These are phyloP conservation scores for Diplodia intermedia DNA, from an alignment of 2,329 filamentous ascomycete genomes.

Conservation along the genomic window DNA sequence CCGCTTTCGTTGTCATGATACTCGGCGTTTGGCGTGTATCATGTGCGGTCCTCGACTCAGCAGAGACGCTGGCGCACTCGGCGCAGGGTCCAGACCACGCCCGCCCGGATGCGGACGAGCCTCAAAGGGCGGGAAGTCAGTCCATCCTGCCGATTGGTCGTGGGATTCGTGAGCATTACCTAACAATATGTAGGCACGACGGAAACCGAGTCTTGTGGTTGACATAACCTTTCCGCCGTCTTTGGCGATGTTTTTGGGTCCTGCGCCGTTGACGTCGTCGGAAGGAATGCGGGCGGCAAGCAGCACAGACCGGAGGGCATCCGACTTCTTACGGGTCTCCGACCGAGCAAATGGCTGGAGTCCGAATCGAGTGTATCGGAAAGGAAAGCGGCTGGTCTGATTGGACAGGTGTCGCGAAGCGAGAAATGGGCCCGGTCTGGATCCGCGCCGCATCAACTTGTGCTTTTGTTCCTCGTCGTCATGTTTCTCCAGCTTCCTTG, in stretches of 20 bases:
- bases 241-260: not conserved
- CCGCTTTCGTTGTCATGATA: not conserved
- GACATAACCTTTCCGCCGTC: not conserved
- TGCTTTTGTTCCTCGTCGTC: not conserved
- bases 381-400: slow-evolving; percentile 4
- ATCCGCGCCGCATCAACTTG: not conserved
- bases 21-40: not conserved
- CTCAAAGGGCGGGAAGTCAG: not conserved
- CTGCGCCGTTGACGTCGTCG: not conserved
- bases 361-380: not conserved
- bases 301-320: not conserved
- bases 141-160: not conserved
- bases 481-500: not conserved
- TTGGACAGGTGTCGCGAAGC: slow-evolving; percentile 7
- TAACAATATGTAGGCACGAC: not conserved
- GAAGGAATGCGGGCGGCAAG: not conserved
- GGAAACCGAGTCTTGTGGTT: not conserved
- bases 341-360: not conserved
- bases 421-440: slow-evolving; percentile 22
- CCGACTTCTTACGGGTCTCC: not conserved
- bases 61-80: not conserved
- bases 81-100: not conserved
- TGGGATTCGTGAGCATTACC: not conserved
- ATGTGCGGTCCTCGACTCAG: not conserved
- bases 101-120: not conserved